Evolutionary conservation across 257 asterid genomes (phyloP).

Genomic region (Salvia miltiorrhiza): DNA sequence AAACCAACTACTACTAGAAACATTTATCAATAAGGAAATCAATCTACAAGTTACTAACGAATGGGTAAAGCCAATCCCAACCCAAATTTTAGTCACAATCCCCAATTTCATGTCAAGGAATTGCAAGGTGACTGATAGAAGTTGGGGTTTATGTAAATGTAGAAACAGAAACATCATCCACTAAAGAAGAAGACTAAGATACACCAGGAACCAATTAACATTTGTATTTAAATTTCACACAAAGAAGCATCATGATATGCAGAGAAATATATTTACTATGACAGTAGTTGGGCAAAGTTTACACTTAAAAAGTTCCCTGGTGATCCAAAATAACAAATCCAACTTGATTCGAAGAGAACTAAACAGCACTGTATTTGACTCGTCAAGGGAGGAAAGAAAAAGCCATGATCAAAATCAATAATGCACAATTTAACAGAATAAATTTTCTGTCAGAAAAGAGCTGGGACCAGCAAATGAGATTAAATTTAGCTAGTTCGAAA

Average conservation of each 20-base stretch:
- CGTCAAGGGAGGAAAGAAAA: not conserved
- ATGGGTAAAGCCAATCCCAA: not conserved
- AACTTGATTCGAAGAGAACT: not conserved
- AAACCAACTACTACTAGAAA: not conserved
- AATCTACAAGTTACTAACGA: not conserved
- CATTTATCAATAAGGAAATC: not conserved
- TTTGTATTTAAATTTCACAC: not conserved
- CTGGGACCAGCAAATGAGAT: not conserved
- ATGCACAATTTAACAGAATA: not conserved
- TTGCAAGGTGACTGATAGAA: not conserved
- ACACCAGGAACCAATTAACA: not conserved
- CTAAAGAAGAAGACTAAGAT: not conserved
- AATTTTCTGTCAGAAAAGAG: not conserved
- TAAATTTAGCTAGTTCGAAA: not conserved
- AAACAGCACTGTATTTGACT: not conserved
- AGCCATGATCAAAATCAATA: not conserved
- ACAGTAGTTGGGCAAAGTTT: not conserved
- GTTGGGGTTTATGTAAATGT: not conserved
- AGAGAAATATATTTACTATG: not conserved
- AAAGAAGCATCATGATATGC: not conserved
- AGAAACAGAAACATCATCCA: not conserved
- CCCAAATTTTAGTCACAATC: not conserved
- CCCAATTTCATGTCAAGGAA: not conserved
- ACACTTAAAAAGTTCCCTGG: not conserved
- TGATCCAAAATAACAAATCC: not conserved